Evolutionary conservation across 2,329 filamentous ascomycete species (phyloP).

Genomic region (Chrysoporthe austroafricana): DNA sequence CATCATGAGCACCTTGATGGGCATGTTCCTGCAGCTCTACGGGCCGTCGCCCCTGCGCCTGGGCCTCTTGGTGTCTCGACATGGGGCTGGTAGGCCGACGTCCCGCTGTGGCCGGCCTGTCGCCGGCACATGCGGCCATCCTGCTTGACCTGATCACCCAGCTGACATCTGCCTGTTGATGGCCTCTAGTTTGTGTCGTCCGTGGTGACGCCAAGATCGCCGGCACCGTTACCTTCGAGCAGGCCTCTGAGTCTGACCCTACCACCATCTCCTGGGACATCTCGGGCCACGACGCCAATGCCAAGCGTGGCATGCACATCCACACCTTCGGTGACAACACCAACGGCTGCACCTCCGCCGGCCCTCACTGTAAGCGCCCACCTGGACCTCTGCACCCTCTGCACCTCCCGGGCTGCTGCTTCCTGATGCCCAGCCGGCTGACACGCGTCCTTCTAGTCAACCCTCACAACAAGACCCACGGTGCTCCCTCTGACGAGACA

Average conservation of each 20-base stretch:
- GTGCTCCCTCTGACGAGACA: slow-evolving; percentile 77
- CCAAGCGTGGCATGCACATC: slow-evolving; percentile 97
- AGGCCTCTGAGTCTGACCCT: slow-evolving; percentile 77
- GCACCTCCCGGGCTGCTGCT: not conserved
- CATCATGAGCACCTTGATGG: slow-evolving; percentile 35
- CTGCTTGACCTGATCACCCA: not conserved
- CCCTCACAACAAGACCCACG: slow-evolving; percentile 90
- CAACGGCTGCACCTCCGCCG: slow-evolving; percentile 98
- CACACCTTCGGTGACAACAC: slow-evolving; percentile 99
- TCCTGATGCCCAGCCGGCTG: slow-evolving; percentile 10
- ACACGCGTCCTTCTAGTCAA: slow-evolving; percentile 68
- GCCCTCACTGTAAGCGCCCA: slow-evolving; percentile 82
- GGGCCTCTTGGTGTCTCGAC: not conserved
- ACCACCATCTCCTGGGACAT: slow-evolving; percentile 94
- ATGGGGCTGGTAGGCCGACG: not conserved
- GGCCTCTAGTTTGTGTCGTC: slow-evolving; percentile 80
- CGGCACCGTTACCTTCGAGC: slow-evolving; percentile 94
- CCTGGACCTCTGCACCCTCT: not conserved
- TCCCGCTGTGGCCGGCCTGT: not conserved
- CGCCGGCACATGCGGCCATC: not conserved
- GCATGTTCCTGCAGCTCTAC: slow-evolving; percentile 19
- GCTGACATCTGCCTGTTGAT: slow-evolving; percentile 20
- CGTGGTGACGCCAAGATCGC: slow-evolving; percentile 96
- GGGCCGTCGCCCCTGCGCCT: slow-evolving; percentile 10
- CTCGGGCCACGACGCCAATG: slow-evolving; percentile 88